Percentiles rank a stretch among this genome's conserved stretches.
phyloP scores from a whole-genome alignment of 2,329 filamentous ascomycete genomes.

The Sporothrix globosa region DNA sequence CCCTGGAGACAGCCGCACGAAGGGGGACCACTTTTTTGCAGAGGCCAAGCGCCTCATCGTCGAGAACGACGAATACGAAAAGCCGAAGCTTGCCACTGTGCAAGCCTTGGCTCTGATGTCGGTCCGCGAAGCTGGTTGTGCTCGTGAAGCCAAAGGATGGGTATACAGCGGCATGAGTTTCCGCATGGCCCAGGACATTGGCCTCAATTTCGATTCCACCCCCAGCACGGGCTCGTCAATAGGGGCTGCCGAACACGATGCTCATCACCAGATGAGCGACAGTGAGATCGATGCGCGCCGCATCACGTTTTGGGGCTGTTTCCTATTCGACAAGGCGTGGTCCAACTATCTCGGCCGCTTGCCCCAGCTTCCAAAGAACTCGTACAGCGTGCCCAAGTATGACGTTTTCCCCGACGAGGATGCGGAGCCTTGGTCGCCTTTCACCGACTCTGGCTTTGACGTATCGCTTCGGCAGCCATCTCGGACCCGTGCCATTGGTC shows the following conservation, averaged over 20 bases:
- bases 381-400: slow-evolving; percentile 82
- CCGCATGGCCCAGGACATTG: slow-evolving; percentile 93
- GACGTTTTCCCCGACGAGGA: slow-evolving; percentile 92
- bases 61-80: slow-evolving; percentile 91
- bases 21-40: slow-evolving; percentile 93
- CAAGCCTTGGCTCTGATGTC: slow-evolving; percentile 96
- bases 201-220: slow-evolving; percentile 80
- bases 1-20: slow-evolving; percentile 76
- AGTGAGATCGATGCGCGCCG: slow-evolving; percentile 85
- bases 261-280: slow-evolving; percentile 62
- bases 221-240: slow-evolving; percentile 44
- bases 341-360: slow-evolving; percentile 93
- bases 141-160: slow-evolving; percentile 93
- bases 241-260: slow-evolving; percentile 58
- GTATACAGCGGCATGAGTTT: slow-evolving; percentile 99
- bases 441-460: slow-evolving; percentile 76
- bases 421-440: slow-evolving; percentile 77
- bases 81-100: slow-evolving; percentile 83
- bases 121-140: slow-evolving; percentile 91
- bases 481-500: slow-evolving; percentile 76
- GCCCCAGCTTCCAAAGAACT: slow-evolving; percentile 78
- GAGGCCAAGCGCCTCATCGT: slow-evolving; percentile 89
- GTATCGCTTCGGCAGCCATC: slow-evolving; percentile 76
- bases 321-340: slow-evolving; percentile 98
- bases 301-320: slow-evolving; percentile 97